These are phyloP conservation scores for Abrus precatorius DNA, from an alignment of 306 rosid species.

Conservation along the genomic window DNA sequence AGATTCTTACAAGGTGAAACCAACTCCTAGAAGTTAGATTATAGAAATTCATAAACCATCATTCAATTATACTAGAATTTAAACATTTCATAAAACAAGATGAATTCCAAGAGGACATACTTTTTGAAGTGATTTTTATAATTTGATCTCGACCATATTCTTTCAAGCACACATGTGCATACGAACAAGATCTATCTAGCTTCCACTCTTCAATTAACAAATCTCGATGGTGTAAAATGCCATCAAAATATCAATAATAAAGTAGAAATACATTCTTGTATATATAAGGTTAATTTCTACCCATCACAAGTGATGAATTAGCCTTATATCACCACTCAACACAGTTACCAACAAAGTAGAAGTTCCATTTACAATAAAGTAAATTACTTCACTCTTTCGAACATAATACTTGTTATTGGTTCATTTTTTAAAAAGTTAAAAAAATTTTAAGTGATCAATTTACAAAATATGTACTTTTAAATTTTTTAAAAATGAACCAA, in stretches of 20 bases:
- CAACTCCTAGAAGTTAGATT: background rate
- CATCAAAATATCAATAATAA: background rate
- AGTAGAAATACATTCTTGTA: background rate
- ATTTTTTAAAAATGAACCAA: too few relatives aligned
- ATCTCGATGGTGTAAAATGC: conserved; percentile 17
- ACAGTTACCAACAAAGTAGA: background rate
- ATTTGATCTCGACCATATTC: background rate
- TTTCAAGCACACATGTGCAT: background rate
- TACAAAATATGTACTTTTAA: too few relatives aligned
- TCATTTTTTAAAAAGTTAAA: too few relatives aligned
- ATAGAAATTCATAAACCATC: background rate
- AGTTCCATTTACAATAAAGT: background rate
- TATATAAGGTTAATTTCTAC: too few relatives aligned
- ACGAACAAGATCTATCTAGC: background rate
- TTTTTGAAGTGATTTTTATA: conserved; percentile 22
- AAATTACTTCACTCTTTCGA: too few relatives aligned
- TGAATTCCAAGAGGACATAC: conserved; percentile 9
- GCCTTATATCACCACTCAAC: conserved; percentile 2
- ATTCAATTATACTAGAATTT: background rate
- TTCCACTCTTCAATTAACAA: conserved; percentile 27
- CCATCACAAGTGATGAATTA: background rate
- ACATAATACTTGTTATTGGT: too few relatives aligned
- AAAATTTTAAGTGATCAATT: too few relatives aligned
- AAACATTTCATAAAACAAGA: background rate
- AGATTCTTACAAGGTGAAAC: background rate